Base-by-base conservation (phyloP, 371 early-diverging fungal species). In the Enterocytospora artemiae region DNA sequence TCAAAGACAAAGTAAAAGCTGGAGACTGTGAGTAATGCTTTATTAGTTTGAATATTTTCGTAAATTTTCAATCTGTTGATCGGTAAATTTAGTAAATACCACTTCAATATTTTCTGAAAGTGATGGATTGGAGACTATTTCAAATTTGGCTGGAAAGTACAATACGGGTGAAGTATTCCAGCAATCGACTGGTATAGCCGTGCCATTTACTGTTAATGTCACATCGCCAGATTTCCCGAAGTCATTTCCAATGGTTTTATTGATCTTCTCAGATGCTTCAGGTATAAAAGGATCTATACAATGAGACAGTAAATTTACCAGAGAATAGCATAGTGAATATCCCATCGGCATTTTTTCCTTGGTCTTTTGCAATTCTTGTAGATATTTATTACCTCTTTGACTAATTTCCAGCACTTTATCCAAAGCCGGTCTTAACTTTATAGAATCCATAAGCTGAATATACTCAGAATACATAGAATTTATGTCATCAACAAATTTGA, bases 221-320 rank as follows among this genome's bases (percentile, higher is more conserved):
- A n/a, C n/a, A n/a, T n/a, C n/a, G n/a, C n/a, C n/a, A n/a, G n/a
- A n/a, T n/a, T n/a, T n/a, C n/a, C 33, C 55, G 16, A 39, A 25
- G 7, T 63, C 51, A 32, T 43, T 4, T 7, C 48, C 45, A 60
- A 58, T 53, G 62, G 67, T 66, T 36, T 54, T 59, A 14, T 46
- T 31, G 4, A 71, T 30, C 37, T 63, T 59, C 1, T 41, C 30
- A 0, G 65, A 18, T 31, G 88, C 86, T 33, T 81, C 81, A 34
- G 97, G 97, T 84, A 95, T 89, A 83, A 84, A 96, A 24, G 97
- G 97, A 65, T 84, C 84, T 46, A 91, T 69, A 25, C 95, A 48
- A 30, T 89, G 83, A 31, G 88, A 84, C 36, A 96, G 68, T 57
- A 93, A 81, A 74, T 90, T 88, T 71, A 86, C 82, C 64, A 95